Evolutionary conservation across 257 asterid genomes (phyloP).

Genomic region (Jaltomata sinuosa): DNA sequence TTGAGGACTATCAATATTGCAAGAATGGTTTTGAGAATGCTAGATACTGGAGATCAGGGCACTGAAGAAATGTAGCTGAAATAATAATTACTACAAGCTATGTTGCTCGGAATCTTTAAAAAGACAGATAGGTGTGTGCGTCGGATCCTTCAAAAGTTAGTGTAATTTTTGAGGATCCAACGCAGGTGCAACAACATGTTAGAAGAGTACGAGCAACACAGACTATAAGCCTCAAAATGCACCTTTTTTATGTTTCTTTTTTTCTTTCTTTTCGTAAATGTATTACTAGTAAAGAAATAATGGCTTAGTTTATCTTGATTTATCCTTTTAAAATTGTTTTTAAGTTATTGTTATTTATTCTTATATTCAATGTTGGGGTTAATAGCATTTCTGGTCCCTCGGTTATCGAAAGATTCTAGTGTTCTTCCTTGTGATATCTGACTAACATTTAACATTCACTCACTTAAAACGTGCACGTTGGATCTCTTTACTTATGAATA

Average conservation of each 20-base stretch:
- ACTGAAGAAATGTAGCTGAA: neutral
- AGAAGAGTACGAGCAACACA: neutral
- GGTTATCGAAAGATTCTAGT: neutral
- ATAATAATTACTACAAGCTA: neutral
- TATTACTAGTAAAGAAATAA: neutral
- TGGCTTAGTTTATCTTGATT: conserved; percentile 9
- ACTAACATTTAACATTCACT: neutral
- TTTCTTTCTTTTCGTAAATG: neutral
- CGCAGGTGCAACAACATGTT: neutral
- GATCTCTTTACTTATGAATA: neutral
- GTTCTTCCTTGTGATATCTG: neutral
- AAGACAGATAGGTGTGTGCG: neutral
- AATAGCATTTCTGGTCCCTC: neutral
- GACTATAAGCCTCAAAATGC: neutral
- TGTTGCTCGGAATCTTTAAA: neutral
- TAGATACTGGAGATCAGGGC: conserved; percentile 53
- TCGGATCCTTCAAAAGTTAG: neutral
- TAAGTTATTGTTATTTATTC: neutral
- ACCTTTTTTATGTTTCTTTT: neutral
- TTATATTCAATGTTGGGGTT: neutral
- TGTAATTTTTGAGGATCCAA: neutral
- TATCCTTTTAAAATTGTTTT: conserved; percentile 4
- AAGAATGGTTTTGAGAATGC: conserved; percentile 91
- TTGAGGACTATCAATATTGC: conserved; percentile 63
- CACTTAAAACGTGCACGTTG: neutral